These are phyloP conservation scores for Pleoardoris graminearum DNA, from an alignment of 2,329 filamentous ascomycete genomes.

Conservation along the genomic window DNA sequence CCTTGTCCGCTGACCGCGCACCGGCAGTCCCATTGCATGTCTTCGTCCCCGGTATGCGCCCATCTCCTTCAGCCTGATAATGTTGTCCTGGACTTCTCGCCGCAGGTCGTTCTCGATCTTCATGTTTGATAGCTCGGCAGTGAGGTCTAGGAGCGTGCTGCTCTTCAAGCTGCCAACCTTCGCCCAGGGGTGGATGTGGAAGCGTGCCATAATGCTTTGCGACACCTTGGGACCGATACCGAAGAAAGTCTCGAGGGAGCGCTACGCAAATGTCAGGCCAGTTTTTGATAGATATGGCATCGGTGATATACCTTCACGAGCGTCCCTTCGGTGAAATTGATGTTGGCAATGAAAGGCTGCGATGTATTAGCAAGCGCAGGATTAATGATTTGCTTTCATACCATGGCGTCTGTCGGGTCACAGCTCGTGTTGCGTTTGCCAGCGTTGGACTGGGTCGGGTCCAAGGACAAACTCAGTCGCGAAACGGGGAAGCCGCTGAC, in stretches of 20 bases:
- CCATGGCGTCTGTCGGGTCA: constrained; percentile 29
- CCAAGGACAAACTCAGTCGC: constrained; percentile 15
- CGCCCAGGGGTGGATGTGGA: constrained; percentile 82
- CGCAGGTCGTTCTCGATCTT: constrained; percentile 89
- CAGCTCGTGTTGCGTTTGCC: constrained; percentile 19
- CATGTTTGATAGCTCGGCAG: constrained; percentile 84
- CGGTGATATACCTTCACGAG: constrained; percentile 71
- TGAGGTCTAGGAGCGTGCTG: constrained; percentile 79
- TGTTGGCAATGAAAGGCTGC: constrained; percentile 81
- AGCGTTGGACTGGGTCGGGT: constrained; percentile 18
- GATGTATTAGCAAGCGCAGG: constrained; percentile 16
- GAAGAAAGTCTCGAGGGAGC: constrained; percentile 62
- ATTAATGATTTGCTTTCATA: constrained; percentile 15
- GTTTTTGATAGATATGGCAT: constrained; percentile 38
- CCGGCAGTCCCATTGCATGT: constrained; percentile 91
- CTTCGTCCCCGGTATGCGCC: constrained; percentile 84
- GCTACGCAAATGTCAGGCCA: constrained; percentile 48
- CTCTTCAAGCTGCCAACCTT: constrained; percentile 74
- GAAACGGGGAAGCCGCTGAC: constrained; percentile 16
- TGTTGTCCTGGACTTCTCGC: constrained; percentile 79
- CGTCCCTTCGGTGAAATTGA: constrained; percentile 81
- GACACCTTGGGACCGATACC: constrained; percentile 42
- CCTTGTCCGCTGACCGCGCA: constrained; percentile 85
- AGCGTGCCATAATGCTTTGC: constrained; percentile 82
- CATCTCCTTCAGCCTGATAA: constrained; percentile 84